Evolutionary conservation across 805 yeast genomes (phyloP).

Genomic region (Teunomyces kruisii): DNA sequence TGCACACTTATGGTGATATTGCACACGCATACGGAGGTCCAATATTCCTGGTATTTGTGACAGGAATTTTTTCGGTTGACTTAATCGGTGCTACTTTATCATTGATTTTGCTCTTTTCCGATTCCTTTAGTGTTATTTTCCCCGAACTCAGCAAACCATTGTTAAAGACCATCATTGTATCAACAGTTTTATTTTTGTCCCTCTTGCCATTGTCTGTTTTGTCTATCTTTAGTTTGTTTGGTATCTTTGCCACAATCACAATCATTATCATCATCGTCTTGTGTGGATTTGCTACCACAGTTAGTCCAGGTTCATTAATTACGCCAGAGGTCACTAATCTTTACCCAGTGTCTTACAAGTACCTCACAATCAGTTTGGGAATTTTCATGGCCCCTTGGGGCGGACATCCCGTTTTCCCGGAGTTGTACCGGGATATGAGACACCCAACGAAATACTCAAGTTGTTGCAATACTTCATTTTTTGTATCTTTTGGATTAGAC

Average conservation of each 20-base stretch:
- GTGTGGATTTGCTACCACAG: constrained; percentile 61
- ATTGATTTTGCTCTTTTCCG: constrained; percentile 78
- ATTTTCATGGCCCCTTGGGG: constrained; percentile 80
- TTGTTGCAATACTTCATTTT: constrained; percentile 58
- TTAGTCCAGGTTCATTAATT: constrained; percentile 73
- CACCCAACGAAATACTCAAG: constrained; percentile 55
- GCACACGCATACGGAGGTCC: constrained; percentile 85
- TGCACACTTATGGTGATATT: constrained; percentile 85
- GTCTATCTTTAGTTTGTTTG: constrained; percentile 66
- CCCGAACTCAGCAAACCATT: constrained; percentile 11
- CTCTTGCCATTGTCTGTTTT: constrained; percentile 73
- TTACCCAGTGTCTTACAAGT: constrained; percentile 55
- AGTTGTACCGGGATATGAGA: constrained; percentile 68
- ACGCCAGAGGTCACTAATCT: constrained; percentile 63
- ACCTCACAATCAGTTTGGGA: constrained; percentile 63
- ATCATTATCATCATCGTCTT: constrained; percentile 57
- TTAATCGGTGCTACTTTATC: constrained; percentile 81
- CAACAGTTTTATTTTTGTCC: constrained; percentile 46
- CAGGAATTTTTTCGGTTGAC: constrained; percentile 73
- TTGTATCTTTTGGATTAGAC: constrained; percentile 61
- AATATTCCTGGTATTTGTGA: constrained; percentile 68
- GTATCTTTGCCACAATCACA: constrained; percentile 68
- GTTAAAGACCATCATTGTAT: constrained; percentile 29
- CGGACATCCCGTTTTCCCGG: constrained; percentile 81
- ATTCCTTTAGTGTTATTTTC: constrained; percentile 54